phyloP scores from a whole-genome alignment of 1,284 basidiomycete genomes.

The Rhizoctonia solani region DNA sequence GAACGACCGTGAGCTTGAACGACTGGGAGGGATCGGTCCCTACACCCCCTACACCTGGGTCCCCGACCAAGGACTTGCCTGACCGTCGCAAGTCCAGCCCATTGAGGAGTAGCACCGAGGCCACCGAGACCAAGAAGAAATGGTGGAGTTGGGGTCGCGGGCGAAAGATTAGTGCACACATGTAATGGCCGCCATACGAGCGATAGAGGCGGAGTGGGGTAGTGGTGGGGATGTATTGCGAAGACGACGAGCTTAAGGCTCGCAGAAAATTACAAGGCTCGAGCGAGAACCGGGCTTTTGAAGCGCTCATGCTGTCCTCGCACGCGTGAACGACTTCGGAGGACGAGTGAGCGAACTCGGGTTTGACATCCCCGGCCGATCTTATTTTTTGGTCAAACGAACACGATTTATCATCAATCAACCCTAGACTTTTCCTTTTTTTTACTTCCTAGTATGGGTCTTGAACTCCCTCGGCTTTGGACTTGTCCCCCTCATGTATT shows the following conservation, averaged over 20 bases:
- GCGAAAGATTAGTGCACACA: neutral
- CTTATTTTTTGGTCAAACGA: too few species aligned
- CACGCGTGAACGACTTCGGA: too few species aligned
- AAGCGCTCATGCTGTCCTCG: neutral
- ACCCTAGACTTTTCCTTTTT: conserved; percentile 7
- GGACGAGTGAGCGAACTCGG: neutral
- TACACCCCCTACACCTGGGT: too few species aligned
- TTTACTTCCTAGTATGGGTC: conserved; percentile 25
- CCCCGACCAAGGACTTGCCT: conserved; percentile 13
- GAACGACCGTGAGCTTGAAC: conserved; percentile 30
- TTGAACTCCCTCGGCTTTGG: conserved; percentile 10
- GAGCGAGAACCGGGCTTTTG: neutral
- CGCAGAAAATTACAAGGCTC: conserved; percentile 16
- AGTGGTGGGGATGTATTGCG: neutral
- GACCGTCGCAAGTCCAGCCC: too few species aligned
- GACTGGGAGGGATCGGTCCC: conserved; percentile 32
- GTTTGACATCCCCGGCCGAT: too few species aligned
- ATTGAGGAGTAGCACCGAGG: neutral
- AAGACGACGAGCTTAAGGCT: neutral
- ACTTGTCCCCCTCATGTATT: conserved; percentile 31
- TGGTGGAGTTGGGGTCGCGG: conserved; percentile 24
- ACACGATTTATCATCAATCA: neutral
- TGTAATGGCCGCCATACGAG: too few species aligned
- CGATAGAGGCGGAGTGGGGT: too few species aligned
- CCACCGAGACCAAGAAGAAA: neutral